A percentile compares a stretch with the other conserved stretches of the same genome.
Conservation (phyloP, 192 early-diverging fungal species). For the Coemansia sp. region DNA sequence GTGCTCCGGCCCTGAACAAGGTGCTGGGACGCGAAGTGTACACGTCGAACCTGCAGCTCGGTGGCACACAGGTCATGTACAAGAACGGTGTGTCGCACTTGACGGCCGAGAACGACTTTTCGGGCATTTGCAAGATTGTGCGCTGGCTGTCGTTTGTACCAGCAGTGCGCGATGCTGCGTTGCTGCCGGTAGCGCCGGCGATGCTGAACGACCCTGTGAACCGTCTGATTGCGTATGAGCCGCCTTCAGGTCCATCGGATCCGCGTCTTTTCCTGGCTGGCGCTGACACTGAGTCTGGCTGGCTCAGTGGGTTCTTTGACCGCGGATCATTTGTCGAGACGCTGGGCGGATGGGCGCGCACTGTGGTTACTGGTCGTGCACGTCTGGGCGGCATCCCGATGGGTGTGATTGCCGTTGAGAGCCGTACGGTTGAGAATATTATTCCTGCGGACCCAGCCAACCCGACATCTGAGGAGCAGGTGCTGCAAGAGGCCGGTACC, state of each 20-base stretch:
- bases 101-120: conserved; percentile 92
- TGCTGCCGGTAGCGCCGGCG: conserved; percentile 60
- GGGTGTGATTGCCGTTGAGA: conserved; percentile 97
- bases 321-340: conserved; percentile 95
- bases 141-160: conserved; percentile 95
- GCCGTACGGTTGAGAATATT: conserved; percentile 86
- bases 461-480: conserved; percentile 84
- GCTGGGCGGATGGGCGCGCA: conserved; percentile 94
- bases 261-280: conserved; percentile 89
- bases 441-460: conserved; percentile 95
- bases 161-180: conserved; percentile 63
- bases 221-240: conserved; percentile 78
- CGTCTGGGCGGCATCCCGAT: conserved; percentile 96
- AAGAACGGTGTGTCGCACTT: conserved; percentile 98
- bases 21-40: conserved; percentile 97
- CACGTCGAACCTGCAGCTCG: conserved; percentile 95
- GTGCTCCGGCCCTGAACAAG: conserved; percentile 96
- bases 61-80: conserved; percentile 99
- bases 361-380: conserved; percentile 92
- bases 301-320: conserved; percentile 95
- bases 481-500: conserved; percentile 86
- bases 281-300: conserved; percentile 62
- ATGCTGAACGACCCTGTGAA: conserved; percentile 71
- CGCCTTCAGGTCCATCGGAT: conserved; percentile 84
- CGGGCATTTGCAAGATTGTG: conserved; percentile 87